phyloP scores from a whole-genome alignment of 352 stramenopile species.

The Thalassiosira livingstoniorum region DNA sequence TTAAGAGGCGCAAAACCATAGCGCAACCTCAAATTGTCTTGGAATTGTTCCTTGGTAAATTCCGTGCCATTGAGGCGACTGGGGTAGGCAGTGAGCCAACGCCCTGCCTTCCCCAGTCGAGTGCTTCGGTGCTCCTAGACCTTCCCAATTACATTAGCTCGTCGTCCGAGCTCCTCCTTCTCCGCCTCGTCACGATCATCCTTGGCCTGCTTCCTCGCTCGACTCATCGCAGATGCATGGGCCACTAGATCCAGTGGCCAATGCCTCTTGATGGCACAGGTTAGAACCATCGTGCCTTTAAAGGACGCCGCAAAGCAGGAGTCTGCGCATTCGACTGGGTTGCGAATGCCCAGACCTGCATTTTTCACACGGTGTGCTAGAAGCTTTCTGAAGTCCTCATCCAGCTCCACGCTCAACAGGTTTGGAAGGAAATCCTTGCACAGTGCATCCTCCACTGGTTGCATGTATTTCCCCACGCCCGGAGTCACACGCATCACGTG shows the following conservation, averaged over 20 bases:
- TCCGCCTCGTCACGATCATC: neutral
- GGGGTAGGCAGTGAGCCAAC: slow-evolving; percentile 22
- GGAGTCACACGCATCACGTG: slow-evolving; percentile 38
- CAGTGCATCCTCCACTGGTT: slow-evolving; percentile 41
- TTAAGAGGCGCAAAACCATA: slow-evolving; percentile 29
- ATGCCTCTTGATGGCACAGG: neutral
- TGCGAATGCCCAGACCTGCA: slow-evolving; percentile 31
- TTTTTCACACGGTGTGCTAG: slow-evolving; percentile 26
- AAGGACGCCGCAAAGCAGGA: slow-evolving; percentile 2
- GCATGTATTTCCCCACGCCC: slow-evolving; percentile 21
- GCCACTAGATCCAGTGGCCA: neutral
- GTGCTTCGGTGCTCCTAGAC: neutral
- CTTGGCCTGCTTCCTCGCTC: neutral
- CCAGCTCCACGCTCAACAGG: slow-evolving; percentile 24
- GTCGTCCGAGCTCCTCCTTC: neutral
- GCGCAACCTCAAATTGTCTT: slow-evolving; percentile 42
- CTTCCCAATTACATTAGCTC: neutral
- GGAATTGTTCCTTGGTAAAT: slow-evolving; percentile 42
- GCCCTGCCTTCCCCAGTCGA: neutral
- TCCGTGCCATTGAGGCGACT: slow-evolving; percentile 31
- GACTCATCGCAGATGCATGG: neutral
- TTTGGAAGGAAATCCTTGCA: slow-evolving; percentile 19
- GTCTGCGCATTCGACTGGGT: slow-evolving; percentile 30
- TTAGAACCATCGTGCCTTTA: neutral
- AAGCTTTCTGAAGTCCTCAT: slow-evolving; percentile 17